Percentiles rank a stretch among this genome's conserved stretches.
Evolutionary conservation across 768 basidiomycete species (phyloP).

Genomic region (Lepiota venenata): DNA sequence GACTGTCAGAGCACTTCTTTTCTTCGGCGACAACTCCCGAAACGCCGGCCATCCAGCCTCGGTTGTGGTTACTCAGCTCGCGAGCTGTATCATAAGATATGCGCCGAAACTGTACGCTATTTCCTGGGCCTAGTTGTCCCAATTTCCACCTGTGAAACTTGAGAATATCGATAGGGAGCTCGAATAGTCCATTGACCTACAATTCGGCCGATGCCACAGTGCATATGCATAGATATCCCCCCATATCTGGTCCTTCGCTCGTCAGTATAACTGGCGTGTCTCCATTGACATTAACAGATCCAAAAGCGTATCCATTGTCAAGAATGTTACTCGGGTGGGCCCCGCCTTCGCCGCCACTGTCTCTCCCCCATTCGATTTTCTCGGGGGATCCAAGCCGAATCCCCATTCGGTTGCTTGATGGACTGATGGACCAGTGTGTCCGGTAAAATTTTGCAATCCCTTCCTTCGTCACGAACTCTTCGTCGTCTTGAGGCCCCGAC

Average conservation of each 20-base stretch:
- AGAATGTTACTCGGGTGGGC: conserved; percentile 68
- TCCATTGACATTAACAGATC: conserved; percentile 60
- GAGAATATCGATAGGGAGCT: background rate
- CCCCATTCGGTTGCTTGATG: conserved; percentile 61
- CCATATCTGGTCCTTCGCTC: conserved; percentile 61
- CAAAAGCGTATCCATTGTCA: conserved; percentile 55
- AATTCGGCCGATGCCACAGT: conserved; percentile 48
- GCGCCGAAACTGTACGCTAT: conserved; percentile 48
- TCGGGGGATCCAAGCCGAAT: conserved; percentile 47
- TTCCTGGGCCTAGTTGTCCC: conserved; percentile 60
- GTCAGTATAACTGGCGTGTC: conserved; percentile 68
- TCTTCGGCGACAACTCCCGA: background rate
- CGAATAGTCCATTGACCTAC: conserved; percentile 28
- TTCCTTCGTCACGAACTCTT: conserved; percentile 45
- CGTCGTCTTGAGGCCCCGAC: conserved; percentile 61
- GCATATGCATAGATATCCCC: conserved; percentile 56
- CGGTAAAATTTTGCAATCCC: conserved; percentile 51
- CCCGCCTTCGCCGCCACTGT: conserved; percentile 61
- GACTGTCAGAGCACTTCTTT: background rate
- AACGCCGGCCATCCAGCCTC: conserved; percentile 28
- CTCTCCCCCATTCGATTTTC: conserved; percentile 51
- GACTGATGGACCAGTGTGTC: conserved; percentile 48
- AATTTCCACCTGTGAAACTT: conserved; percentile 52
- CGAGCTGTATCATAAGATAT: conserved; percentile 41
- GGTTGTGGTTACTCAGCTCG: conserved; percentile 16